Base-by-base conservation (phyloP, 192 early-diverging fungal species). In the Linderina pennispora region DNA sequence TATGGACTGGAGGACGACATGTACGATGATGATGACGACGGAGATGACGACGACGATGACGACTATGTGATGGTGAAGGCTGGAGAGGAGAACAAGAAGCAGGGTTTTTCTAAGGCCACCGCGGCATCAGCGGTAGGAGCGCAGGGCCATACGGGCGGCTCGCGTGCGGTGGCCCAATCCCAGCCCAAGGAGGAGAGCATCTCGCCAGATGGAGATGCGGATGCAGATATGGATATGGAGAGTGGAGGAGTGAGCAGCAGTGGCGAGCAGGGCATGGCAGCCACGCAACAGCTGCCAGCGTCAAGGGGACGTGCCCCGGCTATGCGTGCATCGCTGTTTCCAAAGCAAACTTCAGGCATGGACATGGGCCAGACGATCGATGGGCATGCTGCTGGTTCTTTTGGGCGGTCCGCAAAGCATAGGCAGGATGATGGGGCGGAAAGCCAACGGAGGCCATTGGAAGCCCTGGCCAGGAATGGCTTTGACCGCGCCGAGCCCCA, bases 1-100 rank as follows among this genome's bases (percentile, higher is more conserved):
- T 95, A 95, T 54, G 90, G 88, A 8, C 56, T 94, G 45, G 76
- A 77, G 31, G 81, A 85, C 18, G 76, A 82, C 17, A 79, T 79
- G 16, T 69, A 79, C 15, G 83, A 81, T 8, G 77, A 81, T 8
- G 63, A 53, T 7, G 63, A 61, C 11, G 62, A 60, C 7, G 69
- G 50, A 8, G 53, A 47, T 3, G 53, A 41, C 18, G 39, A 50
- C 10, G 50, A 15, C 10, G 43, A 16, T 16, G 22, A 24, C 50
- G n/a, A n/a, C n/a, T n/a, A n/a, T n/a, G n/a, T n/a, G n/a, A n/a
- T n/a, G n/a, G n/a, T n/a, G n/a, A n/a, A n/a, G n/a, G n/a, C n/a
- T n/a, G n/a, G n/a, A n/a, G n/a, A n/a, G n/a, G n/a, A n/a, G 37
- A 43, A 26, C 48, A 5, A 20, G 23, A 28, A 33, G 38, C 59